Base-by-base conservation (phyloP, 176 grass and related monocot species). In the Elymus sibiricus region DNA sequence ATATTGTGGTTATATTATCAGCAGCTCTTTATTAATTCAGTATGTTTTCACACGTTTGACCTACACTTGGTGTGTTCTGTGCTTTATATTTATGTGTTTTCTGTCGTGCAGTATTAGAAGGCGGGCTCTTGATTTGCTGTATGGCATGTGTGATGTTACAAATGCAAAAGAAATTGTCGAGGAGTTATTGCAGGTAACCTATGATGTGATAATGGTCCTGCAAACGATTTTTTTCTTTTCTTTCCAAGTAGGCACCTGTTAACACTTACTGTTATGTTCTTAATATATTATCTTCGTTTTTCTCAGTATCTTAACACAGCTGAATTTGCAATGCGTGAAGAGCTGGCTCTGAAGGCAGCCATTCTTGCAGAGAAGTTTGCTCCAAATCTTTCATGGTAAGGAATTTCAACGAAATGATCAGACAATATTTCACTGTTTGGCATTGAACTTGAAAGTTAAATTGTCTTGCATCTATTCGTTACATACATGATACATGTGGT, bases 101-200 rank as follows among this genome's bases (percentile, higher is more conserved):
- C n/a, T 77, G 14, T 66, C 64, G 64, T 98, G 84, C 93, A 99
- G 97, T 79, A 99, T 99, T 91, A 91, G 97, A 91, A 92, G 94
- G 53, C 90, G 97, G 68, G 94, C 97, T 91, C 97, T 99, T 81
- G 97, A 99, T 94, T 86, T 99, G 71, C 68, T 99, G 32, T 99
- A 99, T 88, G 97, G 97, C 58, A 99, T 99, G 94, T 99, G 97
- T 87, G 97, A 99, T 88, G 90, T 99, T 76, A 96, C 94, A 55
- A 99, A 99, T 59, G 97, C 97, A 4, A 99, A 96, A 85, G 97
- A 99, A 91, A 99, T 99, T 84, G 97, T 99, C 0, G 97, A 99
- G 79, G 97, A 99, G 77, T 94, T 99, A 53, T 90, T 99, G 90
- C 94, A 96, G 97, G 97, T 99, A 94, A 67, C 17, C 69, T 76